Percentiles rank a stretch among this genome's conserved stretches.
These are phyloP conservation scores for Tolypocladium inflatum DNA, from an alignment of 2,329 filamentous ascomycete species.

Conservation along the genomic window DNA sequence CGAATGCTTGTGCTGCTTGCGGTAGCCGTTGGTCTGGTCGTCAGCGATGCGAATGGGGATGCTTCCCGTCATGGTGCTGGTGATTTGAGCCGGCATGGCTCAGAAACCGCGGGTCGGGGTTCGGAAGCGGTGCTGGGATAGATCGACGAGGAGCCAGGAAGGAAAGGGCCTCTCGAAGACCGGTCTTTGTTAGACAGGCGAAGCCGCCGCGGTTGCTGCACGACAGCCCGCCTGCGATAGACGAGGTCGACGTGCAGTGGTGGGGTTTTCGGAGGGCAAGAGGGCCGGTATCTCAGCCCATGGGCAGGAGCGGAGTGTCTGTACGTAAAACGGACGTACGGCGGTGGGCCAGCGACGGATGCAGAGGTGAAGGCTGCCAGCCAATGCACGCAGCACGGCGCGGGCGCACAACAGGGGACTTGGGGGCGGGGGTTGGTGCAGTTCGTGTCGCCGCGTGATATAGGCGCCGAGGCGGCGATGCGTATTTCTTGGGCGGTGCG, in stretches of 20 bases:
- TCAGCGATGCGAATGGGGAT: slow-evolving; percentile 27
- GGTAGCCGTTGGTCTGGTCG: slow-evolving; percentile 24
- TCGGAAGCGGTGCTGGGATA: slow-evolving; percentile 4
- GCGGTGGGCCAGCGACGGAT: slow-evolving; percentile 19
- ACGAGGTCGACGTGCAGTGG: slow-evolving; percentile 3
- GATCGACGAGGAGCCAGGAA: neutral
- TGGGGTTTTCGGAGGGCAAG: slow-evolving; percentile 3
- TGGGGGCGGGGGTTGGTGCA: neutral
- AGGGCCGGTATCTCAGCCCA: slow-evolving; percentile 6
- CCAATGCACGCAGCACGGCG: slow-evolving; percentile 16
- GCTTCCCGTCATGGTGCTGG: slow-evolving; percentile 25
- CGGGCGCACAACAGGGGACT: slow-evolving; percentile 6
- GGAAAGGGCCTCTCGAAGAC: slow-evolving; percentile 1
- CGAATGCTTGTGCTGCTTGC: slow-evolving; percentile 48
- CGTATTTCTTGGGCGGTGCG: neutral
- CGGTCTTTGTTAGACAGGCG: slow-evolving; percentile 11
- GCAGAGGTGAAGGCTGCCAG: slow-evolving; percentile 10
- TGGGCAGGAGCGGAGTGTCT: slow-evolving; percentile 9
- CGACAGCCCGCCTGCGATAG: slow-evolving; percentile 9
- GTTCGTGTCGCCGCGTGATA: neutral
- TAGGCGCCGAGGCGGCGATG: neutral
- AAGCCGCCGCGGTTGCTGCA: slow-evolving; percentile 14
- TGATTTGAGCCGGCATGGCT: slow-evolving; percentile 30
- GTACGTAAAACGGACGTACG: slow-evolving; percentile 26
- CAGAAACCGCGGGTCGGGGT: slow-evolving; percentile 4